Base-by-base conservation (phyloP, 129 eudicot species). In the Arctium minus region DNA sequence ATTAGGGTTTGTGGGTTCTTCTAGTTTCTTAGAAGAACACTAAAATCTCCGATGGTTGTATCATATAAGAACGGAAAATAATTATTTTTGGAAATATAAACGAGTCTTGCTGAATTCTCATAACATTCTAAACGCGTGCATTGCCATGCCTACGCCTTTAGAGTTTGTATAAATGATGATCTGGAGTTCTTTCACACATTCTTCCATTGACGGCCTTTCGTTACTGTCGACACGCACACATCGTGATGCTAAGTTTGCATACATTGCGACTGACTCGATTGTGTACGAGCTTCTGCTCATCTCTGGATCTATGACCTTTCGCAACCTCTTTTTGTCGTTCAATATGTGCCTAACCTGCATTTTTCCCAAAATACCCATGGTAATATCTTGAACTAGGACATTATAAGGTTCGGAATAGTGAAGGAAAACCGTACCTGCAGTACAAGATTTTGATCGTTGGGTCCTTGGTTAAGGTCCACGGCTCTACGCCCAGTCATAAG, bases 401-500 rank as follows among this genome's bases (percentile, higher is more conserved):
- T 86, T 67, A 37, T 82, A 27, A 27, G 60, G 74, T 67, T 72
- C 13, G 8, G 77, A 62, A 71, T 56, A 33, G 65, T 75, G 70
- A 44, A 35, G 35, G 18, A 40, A 76, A 40, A 74, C 1, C 40
- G 2, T 88, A 96, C 99, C 95, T 96, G 99, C 33, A 93, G 83
- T 48, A 96, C 95, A 69, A 96, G 88, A 83, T 96, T 96, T 88
- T 96, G 97, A 85, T 96, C 97, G 30, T 87, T 87, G 79, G 97
- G 94, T 86, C 97, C 99, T 89, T 91, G 97, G 89, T 86, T 90
- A 79, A 96, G 93, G 86, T 96, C 97, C 48, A 93, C 86, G 2
- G 99, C 99, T 90, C 94, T 88, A 69, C 97, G 84, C 72, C 98
- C 99, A 11, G 99, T 96, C 88, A 96, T 79, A 82, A 96, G 99